A percentile compares a stretch with the other conserved stretches of the same genome.
phyloP scores from a whole-genome alignment of 345 rosid genomes.

The Brassica nigra region DNA sequence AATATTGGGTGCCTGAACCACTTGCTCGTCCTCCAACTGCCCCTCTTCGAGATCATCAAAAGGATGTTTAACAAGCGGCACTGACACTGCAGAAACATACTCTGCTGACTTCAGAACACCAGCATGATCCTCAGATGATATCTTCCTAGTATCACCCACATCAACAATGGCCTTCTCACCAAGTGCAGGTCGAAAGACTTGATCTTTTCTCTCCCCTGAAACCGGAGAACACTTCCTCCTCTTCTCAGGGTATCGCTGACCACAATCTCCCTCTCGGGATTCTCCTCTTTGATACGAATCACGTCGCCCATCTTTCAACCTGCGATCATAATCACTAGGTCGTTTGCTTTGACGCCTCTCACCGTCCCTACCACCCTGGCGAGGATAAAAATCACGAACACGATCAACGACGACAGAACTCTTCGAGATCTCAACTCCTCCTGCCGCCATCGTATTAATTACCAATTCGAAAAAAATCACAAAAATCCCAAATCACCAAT shows the following conservation, averaged over 20 bases:
- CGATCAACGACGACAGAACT: conserved; percentile 41
- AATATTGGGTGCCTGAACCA: conserved; percentile 52
- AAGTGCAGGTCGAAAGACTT: conserved; percentile 28
- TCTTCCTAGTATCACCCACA: conserved; percentile 22
- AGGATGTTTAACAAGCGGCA: conserved; percentile 12
- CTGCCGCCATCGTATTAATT: conserved; percentile 76
- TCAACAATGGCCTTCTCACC: conserved; percentile 15
- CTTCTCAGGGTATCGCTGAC: conserved; percentile 46
- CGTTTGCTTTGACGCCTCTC: conserved; percentile 34
- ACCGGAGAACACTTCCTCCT: conserved; percentile 65
- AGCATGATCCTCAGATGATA: conserved; percentile 56
- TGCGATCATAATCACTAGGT: conserved; percentile 15
- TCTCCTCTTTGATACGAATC: conserved; percentile 70
- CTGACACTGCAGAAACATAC: conserved; percentile 14
- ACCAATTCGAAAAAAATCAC: conserved; percentile 40
- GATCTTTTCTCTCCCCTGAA: conserved; percentile 46
- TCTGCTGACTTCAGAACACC: conserved; percentile 25
- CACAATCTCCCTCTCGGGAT: conserved; percentile 37
- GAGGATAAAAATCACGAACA: conserved; percentile 35
- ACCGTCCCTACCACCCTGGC: conserved; percentile 34
- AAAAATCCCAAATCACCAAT: conserved; percentile 11
- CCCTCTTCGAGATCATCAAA: conserved; percentile 75
- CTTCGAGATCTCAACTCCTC: conserved; percentile 56
- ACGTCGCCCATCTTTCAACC: conserved; percentile 28
- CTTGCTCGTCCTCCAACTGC: conserved; percentile 43